Percentiles rank a stretch among this genome's conserved stretches.
Conservation (phyloP, 2,329 filamentous ascomycete genomes). For the Drechslera avenae region DNA sequence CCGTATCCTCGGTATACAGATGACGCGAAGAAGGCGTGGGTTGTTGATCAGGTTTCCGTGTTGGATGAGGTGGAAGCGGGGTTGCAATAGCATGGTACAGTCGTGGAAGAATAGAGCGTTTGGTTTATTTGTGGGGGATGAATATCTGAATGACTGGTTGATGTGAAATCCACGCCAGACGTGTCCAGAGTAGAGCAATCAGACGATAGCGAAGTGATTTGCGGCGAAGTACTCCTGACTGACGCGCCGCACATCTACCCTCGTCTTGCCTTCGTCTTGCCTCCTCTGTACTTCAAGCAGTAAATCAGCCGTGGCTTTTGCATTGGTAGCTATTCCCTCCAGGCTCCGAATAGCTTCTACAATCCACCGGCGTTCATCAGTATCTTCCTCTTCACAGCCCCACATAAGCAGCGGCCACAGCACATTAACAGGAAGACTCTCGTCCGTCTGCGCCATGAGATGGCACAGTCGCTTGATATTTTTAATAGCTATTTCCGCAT, state of each 20-base stretch:
- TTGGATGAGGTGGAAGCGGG: slow-evolving; percentile 40
- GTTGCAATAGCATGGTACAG: slow-evolving; percentile 11
- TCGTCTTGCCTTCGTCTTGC: slow-evolving; percentile 45
- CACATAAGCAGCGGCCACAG: slow-evolving; percentile 64
- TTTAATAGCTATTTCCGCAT: slow-evolving; percentile 55
- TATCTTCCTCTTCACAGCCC: slow-evolving; percentile 60
- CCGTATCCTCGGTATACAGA: slow-evolving; percentile 60
- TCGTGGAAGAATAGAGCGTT: background rate
- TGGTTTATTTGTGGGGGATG: no score
- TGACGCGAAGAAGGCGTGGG: slow-evolving; percentile 55
- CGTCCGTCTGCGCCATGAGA: slow-evolving; percentile 53
- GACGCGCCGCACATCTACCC: slow-evolving; percentile 49
- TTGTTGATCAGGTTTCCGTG: slow-evolving; percentile 44
- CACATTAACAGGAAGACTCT: slow-evolving; percentile 61
- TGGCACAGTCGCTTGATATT: slow-evolving; percentile 57
- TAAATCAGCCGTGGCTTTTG: slow-evolving; percentile 48
- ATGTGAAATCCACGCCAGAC: no score
- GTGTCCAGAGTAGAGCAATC: slow-evolving; percentile 9
- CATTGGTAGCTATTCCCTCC: slow-evolving; percentile 49
- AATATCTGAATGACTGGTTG: no score
- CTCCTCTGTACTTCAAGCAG: slow-evolving; percentile 48
- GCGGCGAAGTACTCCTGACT: slow-evolving; percentile 54
- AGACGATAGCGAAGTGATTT: slow-evolving; percentile 61
- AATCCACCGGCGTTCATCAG: slow-evolving; percentile 58
- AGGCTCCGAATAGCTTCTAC: slow-evolving; percentile 53